Conservation (phyloP, 352 stramenopile genomes). For the Thraustochytrium striatum region DNA sequence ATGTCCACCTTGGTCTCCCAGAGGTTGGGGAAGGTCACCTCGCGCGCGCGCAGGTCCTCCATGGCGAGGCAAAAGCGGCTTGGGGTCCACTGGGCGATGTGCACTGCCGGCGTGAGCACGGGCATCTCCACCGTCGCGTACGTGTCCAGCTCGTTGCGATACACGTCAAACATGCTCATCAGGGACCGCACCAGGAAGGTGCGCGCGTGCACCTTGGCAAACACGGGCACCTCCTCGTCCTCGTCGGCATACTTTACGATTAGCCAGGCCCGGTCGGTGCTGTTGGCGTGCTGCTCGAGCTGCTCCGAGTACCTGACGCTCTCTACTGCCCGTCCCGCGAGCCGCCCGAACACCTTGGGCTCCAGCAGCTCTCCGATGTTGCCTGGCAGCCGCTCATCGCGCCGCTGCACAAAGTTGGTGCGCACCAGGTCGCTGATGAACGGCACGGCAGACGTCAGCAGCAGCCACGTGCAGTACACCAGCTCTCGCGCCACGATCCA, state of each 20-base stretch:
- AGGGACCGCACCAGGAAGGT: background rate
- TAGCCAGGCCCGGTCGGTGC: background rate
- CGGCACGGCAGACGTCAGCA: background rate
- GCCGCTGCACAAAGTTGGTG: background rate
- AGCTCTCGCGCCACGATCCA: background rate
- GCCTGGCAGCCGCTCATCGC: background rate
- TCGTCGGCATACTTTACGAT: background rate
- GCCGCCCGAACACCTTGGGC: background rate
- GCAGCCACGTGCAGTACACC: background rate
- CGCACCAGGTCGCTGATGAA: background rate
- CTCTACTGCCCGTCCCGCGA: background rate
- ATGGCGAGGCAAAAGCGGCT: background rate
- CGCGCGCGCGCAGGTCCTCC: background rate
- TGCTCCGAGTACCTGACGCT: background rate
- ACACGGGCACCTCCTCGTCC: background rate
- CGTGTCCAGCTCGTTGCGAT: background rate
- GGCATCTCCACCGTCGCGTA: background rate
- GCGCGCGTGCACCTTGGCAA: background rate
- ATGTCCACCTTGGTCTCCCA: background rate
- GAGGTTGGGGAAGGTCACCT: background rate
- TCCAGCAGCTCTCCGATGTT: background rate
- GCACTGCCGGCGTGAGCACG: background rate
- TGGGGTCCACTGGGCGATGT: background rate
- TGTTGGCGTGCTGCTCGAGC: background rate
- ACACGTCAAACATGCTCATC: background rate